phyloP scores from a whole-genome alignment of 2,329 filamentous ascomycete genomes.

The Penicillium sp. region DNA sequence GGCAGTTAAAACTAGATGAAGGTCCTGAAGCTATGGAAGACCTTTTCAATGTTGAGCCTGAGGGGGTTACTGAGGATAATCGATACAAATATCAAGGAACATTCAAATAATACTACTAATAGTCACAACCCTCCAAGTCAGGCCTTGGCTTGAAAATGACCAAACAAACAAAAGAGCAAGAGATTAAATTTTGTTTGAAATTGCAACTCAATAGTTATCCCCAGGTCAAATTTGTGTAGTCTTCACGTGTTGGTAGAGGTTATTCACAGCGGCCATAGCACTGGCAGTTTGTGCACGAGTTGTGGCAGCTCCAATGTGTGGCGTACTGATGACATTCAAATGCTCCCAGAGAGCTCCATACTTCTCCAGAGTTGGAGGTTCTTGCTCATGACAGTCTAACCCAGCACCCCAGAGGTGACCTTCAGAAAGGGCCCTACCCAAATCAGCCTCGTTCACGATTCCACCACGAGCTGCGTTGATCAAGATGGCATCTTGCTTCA shows the following conservation, averaged over 20 bases:
- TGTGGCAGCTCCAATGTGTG: constrained; percentile 52
- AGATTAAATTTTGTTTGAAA: not conserved
- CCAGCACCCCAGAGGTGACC: constrained; percentile 43
- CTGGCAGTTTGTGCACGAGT: constrained; percentile 38
- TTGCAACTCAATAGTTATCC: not conserved
- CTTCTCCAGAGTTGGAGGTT: constrained; percentile 39
- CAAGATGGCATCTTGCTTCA: constrained; percentile 44
- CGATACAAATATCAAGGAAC: too few relatives aligned
- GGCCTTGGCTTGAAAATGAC: too few relatives aligned
- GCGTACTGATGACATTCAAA: constrained; percentile 44
- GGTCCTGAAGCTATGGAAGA: not conserved
- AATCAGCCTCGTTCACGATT: constrained; percentile 42
- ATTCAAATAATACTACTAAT: too few relatives aligned
- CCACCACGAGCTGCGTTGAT: constrained; percentile 46
- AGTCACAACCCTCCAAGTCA: too few relatives aligned
- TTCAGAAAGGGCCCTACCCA: constrained; percentile 34
- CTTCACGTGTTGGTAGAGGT: constrained; percentile 21
- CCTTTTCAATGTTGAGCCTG: not conserved
- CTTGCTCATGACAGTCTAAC: constrained; percentile 44
- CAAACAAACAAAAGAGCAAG: too few relatives aligned
- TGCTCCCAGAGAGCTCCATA: constrained; percentile 39
- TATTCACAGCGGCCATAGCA: constrained; percentile 39
- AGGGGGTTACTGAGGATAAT: too few relatives aligned
- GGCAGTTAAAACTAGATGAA: not conserved
- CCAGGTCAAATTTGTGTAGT: not conserved